phyloP scores from a whole-genome alignment of 1,139 yeast species.

The Taphrina flavorubra region DNA sequence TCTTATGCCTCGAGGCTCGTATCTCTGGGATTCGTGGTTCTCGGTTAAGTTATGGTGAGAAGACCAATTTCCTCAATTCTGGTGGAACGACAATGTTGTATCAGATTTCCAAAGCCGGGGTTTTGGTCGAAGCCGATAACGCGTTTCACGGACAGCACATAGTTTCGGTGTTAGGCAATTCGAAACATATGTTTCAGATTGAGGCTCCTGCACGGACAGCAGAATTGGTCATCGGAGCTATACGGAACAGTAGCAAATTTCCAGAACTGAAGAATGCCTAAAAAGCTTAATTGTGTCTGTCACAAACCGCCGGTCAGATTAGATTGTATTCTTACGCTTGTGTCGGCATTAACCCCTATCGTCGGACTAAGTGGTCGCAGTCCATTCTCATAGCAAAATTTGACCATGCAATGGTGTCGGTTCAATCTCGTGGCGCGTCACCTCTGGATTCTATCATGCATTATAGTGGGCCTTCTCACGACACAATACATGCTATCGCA shows the following conservation, averaged over 20 bases:
- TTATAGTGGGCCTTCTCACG: neutral
- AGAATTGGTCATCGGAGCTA: neutral
- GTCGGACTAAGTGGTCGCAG: too few relatives aligned
- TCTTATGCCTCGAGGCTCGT: neutral
- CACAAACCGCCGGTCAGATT: too few relatives aligned
- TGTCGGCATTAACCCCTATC: too few relatives aligned
- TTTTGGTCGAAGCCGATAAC: neutral
- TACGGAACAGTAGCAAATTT: too few relatives aligned
- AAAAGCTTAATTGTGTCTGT: too few relatives aligned
- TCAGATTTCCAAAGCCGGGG: neutral
- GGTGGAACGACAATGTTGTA: too few relatives aligned
- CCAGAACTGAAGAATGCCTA: too few relatives aligned
- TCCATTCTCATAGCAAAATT: too few relatives aligned
- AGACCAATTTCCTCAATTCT: too few relatives aligned
- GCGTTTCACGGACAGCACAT: neutral
- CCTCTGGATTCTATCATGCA: neutral
- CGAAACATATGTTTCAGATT: constrained; percentile 1
- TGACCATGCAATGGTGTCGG: neutral
- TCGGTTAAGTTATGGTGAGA: neutral
- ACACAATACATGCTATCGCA: neutral
- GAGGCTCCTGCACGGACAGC: neutral
- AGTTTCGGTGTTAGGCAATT: neutral
- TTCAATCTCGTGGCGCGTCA: neutral
- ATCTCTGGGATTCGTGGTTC: neutral
- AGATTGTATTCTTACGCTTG: too few relatives aligned